Evolutionary conservation across 306 rosid species (phyloP), one percentile per base, ranked within the genome.

Genomic region (Inga laurina): DNA sequence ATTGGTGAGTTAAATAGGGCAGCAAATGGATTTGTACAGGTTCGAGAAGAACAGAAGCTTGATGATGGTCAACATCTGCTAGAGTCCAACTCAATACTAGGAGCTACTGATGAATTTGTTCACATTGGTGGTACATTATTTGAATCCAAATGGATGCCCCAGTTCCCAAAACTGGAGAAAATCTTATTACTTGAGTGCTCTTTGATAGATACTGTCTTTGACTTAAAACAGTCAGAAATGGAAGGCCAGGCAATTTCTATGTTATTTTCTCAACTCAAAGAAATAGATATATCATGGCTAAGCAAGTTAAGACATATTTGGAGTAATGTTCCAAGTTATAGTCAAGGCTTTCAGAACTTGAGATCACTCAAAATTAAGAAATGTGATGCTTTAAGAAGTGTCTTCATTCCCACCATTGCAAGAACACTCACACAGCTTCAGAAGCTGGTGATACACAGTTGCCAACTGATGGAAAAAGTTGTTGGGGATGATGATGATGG

Each of bases 301-400:
- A n/a, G 19, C 78, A 59, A n/a, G 52, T 44, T 83, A 59, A 44
- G 15, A 70, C 67, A 77, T 22, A 10, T 83, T 21, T 83, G 86
- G 86, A 77, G 82, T 15, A 69, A 70, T 71, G 86, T 44, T 83
- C 86, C 82, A 70, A 72, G 24, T 19, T 5, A 46, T 19, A 35
- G 70, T 59, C 79, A 77, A 57, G 86, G 86, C 74, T 83, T 83
- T 72, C 79, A 77, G 12, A 83, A 83, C 35, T 22, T 83, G 82
- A 83, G 59, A 71, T 77, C 86, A 22, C 32, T 83, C 45, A 77
- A 45, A 48, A 45, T 83, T 24, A 34, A 3, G 5, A 56, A 59
- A 14, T 83, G 86, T 83, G 82, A 77, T n/a, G 74, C 79, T 71
- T 71, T 83, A 30, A 49, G 45, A 73, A 22, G 62, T 71, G n/a